These are phyloP conservation scores for Rubia balearica DNA, from an alignment of 305 asterid species.

Conservation along the genomic window DNA sequence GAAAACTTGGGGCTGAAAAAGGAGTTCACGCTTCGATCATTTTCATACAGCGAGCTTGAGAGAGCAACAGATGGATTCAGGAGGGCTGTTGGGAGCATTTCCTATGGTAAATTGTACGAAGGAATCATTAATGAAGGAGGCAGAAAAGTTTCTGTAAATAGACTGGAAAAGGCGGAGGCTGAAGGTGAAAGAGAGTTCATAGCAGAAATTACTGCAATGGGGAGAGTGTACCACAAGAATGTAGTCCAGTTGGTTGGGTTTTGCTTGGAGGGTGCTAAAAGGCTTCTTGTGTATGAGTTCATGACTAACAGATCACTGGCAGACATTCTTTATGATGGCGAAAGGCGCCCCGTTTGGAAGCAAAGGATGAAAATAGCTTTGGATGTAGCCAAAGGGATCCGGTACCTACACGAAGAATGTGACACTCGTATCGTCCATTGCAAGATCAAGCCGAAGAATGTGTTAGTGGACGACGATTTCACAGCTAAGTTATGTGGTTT, in stretches of 20 bases:
- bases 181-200: constrained; percentile 2
- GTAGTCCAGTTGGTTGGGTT: constrained; percentile 25
- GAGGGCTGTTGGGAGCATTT: constrained; percentile 9
- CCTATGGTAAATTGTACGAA: constrained; percentile 20
- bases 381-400: constrained; percentile 23
- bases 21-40: constrained; percentile 29
- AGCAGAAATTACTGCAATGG: constrained; percentile 18
- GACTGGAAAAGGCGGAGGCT: constrained; percentile 6
- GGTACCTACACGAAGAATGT: constrained; percentile 26
- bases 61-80: constrained; percentile 28
- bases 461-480: constrained; percentile 22
- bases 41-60: constrained; percentile 26
- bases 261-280: constrained; percentile 24
- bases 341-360: constrained; percentile 20
- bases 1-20: constrained; percentile 19
- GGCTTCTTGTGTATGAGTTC: constrained; percentile 26
- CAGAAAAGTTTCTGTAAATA: constrained; percentile 17
- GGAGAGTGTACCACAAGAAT: constrained; percentile 23
- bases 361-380: constrained; percentile 19
- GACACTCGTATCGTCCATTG: constrained; percentile 24
- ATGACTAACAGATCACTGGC: constrained; percentile 25
- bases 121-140: constrained; percentile 20
- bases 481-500: constrained; percentile 24
- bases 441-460: constrained; percentile 25
- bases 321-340: constrained; percentile 18